A percentile compares a stretch with the other conserved stretches of the same genome.
These are phyloP conservation scores for Collybia sordida DNA, from an alignment of 768 basidiomycete species.

Conservation along the genomic window DNA sequence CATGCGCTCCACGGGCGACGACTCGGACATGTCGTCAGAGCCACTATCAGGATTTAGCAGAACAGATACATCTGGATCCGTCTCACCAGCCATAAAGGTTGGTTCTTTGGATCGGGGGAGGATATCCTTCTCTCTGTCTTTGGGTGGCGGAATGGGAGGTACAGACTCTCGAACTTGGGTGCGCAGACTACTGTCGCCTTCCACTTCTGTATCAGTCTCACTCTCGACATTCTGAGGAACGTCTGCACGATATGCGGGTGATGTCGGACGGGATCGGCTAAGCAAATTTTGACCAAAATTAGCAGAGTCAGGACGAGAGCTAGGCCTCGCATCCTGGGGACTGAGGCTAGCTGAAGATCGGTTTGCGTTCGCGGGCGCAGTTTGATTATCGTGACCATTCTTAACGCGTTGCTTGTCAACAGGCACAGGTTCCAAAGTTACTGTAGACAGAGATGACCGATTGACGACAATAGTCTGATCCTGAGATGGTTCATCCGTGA, in stretches of 20 bases:
- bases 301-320: constrained; percentile 26
- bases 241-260: constrained; percentile 64
- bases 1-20: constrained; percentile 63
- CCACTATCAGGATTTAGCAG: constrained; percentile 34
- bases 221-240: constrained; percentile 75
- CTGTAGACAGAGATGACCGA: constrained; percentile 25
- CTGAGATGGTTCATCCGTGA: constrained; percentile 29
- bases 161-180: constrained; percentile 14
- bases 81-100: background rate
- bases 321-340: constrained; percentile 20
- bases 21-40: constrained; percentile 51
- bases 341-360: constrained; percentile 23
- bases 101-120: background rate
- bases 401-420: constrained; percentile 17
- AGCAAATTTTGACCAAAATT: constrained; percentile 28
- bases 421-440: constrained; percentile 24
- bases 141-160: constrained; percentile 47
- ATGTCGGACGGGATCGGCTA: constrained; percentile 47
- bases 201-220: constrained; percentile 70
- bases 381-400: constrained; percentile 1
- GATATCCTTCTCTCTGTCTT: constrained; percentile 27
- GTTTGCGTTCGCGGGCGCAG: constrained; percentile 14
- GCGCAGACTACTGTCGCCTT: constrained; percentile 37
- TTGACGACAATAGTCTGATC: constrained; percentile 42
- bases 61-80: constrained; percentile 24